A percentile compares a stretch with the other conserved stretches of the same genome.
Conservation (phyloP, 2,329 filamentous ascomycete species). For the Corinectria fuckeliana region DNA sequence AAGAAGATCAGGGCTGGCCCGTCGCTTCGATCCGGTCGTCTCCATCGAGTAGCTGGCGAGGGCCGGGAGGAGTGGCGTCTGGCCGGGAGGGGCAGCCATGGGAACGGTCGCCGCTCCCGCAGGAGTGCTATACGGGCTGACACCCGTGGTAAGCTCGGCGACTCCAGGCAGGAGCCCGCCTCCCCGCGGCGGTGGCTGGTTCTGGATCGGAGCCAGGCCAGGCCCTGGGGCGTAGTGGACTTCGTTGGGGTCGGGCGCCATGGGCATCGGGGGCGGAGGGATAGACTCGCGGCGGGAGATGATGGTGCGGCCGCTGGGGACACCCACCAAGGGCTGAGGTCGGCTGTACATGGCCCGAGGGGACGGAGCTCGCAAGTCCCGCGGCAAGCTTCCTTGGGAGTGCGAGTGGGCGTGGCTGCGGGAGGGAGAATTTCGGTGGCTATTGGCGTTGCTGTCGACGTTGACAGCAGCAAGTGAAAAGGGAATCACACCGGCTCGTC, state of each 20-base stretch:
- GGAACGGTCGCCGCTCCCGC: slow-evolving; percentile 42
- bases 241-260: slow-evolving; percentile 42
- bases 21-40: slow-evolving; percentile 56
- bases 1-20: slow-evolving; percentile 53
- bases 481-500: slow-evolving; percentile 85
- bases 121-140: slow-evolving; percentile 66
- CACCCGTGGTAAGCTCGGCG: slow-evolving; percentile 68
- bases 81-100: slow-evolving; percentile 43
- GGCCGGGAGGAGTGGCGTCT: slow-evolving; percentile 42
- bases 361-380: slow-evolving; percentile 51
- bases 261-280: slow-evolving; percentile 38
- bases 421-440: slow-evolving; percentile 48
- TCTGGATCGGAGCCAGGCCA: slow-evolving; percentile 61
- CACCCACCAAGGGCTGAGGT: slow-evolving; percentile 41
- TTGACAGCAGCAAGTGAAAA: slow-evolving; percentile 73
- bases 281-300: slow-evolving; percentile 52
- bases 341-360: slow-evolving; percentile 50
- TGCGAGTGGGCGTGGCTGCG: slow-evolving; percentile 51
- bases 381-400: slow-evolving; percentile 54
- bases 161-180: slow-evolving; percentile 63
- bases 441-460: slow-evolving; percentile 51
- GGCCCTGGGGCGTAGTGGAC: slow-evolving; percentile 45
- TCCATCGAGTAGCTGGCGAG: slow-evolving; percentile 49
- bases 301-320: slow-evolving; percentile 45
- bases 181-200: slow-evolving; percentile 46